Conservation (phyloP, 2,329 filamentous ascomycete species). For the Diaporthe sp. region DNA sequence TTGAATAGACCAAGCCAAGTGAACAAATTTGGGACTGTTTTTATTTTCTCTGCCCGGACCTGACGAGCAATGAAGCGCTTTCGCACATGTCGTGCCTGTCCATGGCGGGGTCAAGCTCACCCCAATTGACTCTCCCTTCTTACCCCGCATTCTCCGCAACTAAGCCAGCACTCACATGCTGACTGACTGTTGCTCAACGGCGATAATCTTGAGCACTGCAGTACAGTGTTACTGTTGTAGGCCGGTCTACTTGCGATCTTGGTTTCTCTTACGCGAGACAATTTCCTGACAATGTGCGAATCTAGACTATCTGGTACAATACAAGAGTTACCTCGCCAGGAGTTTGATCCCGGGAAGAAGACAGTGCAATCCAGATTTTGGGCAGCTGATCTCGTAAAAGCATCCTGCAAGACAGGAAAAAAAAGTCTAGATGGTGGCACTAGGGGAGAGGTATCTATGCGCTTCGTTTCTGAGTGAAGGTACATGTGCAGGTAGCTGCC, state of each 20-base stretch:
- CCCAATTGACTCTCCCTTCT: neutral
- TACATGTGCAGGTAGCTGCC: neutral
- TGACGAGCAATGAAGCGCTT: neutral
- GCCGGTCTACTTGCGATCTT: neutral
- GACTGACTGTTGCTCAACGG: neutral
- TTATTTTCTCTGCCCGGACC: neutral
- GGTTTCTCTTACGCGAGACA: neutral
- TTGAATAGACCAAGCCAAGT: neutral
- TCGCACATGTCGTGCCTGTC: neutral
- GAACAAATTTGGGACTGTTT: neutral
- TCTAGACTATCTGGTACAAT: neutral
- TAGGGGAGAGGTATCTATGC: neutral
- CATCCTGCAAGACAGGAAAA: neutral
- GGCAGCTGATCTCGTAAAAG: neutral
- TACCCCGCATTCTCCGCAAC: slow-evolving; percentile 30
- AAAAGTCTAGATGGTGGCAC: too few relatives aligned
- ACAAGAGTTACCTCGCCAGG: neutral
- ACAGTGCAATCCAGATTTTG: neutral
- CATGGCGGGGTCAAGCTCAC: slow-evolving; percentile 13
- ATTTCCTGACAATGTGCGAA: neutral
- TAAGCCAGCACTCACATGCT: too few relatives aligned
- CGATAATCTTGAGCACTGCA: neutral
- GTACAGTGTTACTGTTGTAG: neutral
- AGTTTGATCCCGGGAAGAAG: neutral
- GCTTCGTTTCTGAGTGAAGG: too few relatives aligned